phyloP scores from a whole-genome alignment of 352 stramenopile species.

The Globisporangium cylindrosporum region DNA sequence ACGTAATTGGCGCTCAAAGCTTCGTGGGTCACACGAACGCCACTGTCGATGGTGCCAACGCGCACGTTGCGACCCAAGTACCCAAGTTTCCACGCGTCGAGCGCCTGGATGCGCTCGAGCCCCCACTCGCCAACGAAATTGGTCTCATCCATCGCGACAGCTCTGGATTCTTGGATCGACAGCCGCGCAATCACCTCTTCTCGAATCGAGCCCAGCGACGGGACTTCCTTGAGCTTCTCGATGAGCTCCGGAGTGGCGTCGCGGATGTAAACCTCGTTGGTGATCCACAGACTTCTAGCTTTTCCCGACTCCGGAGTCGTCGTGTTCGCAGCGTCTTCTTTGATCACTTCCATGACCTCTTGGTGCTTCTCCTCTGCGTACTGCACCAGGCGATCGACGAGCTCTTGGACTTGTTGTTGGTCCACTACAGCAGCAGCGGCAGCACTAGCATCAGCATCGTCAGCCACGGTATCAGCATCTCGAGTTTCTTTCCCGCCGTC shows the following conservation, averaged over 20 bases:
- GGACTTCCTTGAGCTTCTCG: constrained; percentile 26
- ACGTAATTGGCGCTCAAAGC: constrained; percentile 34
- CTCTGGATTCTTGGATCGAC: constrained; percentile 13
- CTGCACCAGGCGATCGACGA: constrained; percentile 29
- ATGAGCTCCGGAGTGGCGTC: constrained; percentile 34
- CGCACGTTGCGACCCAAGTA: constrained; percentile 37
- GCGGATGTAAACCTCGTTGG: constrained; percentile 41
- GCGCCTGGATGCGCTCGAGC: constrained; percentile 34
- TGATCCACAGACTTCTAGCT: constrained; percentile 46
- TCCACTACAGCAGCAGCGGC: constrained; percentile 12
- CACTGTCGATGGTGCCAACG: constrained; percentile 47
- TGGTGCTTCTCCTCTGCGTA: constrained; percentile 29
- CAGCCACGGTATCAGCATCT: background rate
- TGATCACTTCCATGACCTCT: constrained; percentile 27
- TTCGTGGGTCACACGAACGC: constrained; percentile 34
- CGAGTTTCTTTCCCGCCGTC: background rate
- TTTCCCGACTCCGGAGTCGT: constrained; percentile 5
- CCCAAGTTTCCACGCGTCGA: constrained; percentile 34
- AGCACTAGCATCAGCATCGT: background rate
- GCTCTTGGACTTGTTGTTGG: constrained; percentile 22
- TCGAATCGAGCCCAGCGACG: constrained; percentile 28
- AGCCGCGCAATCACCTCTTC: constrained; percentile 23
- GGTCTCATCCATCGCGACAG: constrained; percentile 16
- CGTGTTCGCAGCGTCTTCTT: constrained; percentile 13
- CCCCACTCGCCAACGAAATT: constrained; percentile 35